Evolutionary conservation across 1,139 yeast genomes (phyloP), one percentile per base, ranked within the genome.

Genomic region (Scheffersomyces illinoinensis): DNA sequence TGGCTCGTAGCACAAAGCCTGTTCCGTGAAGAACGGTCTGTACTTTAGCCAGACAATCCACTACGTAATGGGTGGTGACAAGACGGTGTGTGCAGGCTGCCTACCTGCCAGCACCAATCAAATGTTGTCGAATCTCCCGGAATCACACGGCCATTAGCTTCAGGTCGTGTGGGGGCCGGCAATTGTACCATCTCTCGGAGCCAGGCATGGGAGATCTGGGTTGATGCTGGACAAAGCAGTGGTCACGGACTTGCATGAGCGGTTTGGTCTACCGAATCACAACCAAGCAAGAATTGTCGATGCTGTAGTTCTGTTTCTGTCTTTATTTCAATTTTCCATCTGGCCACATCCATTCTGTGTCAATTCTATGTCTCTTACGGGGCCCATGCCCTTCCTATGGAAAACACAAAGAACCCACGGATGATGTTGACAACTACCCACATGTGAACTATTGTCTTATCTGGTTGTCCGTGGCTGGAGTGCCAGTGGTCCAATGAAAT

Each of bases 151-250:
- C 59, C 59, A 55, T 18, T 17, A 26, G 21, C 14, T 6, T 24
- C 19, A 18, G 53, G 43, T 52, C 43, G 47, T 52, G 43, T 55
- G 52, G 53, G 53, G 18, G 23, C 33, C 53, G 50, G 57, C 52
- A 50, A 54, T 47, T 47, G 54, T 47, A 48, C 52, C 56, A 55
- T 53, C 43, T 55, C 57, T 55, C 57, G 57, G 57, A 55, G 55
- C 50, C 50, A 8, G 23, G 20, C 23, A 19, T 14, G 20, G 12
- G 14, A 33, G 43, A 33, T 33, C 43, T 33, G 43, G 14, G 17
- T 33, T 33, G 4, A 14, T 33, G 4, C 17, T 33, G 43, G 43
- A 33, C 43, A 33, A 24, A 33, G 43, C 43, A 17, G 43, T 33
- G 43, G 43, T 33, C 43, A 33, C 43, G 43, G 43, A 33, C 17